A percentile compares a stretch with the other conserved stretches of the same genome.
Evolutionary conservation across 2,329 filamentous ascomycete genomes (phyloP).

Genomic region (Pseudogymnoascus sp.): DNA sequence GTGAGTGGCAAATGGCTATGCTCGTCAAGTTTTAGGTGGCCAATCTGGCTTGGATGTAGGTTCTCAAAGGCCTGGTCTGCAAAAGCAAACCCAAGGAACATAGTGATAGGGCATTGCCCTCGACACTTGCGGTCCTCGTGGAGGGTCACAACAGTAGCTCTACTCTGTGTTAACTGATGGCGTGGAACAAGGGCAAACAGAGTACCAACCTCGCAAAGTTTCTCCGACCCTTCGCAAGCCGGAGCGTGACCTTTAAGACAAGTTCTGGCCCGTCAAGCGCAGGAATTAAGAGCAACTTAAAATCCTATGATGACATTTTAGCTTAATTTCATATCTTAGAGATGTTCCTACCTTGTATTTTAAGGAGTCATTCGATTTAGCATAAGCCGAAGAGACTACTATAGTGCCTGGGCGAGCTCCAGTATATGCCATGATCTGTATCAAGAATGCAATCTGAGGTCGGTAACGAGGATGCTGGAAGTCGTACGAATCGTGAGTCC

Average conservation of each 20-base stretch:
- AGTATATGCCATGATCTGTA: background rate
- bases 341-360: constrained; percentile 5
- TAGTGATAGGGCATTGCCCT: background rate
- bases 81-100: background rate
- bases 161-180: background rate
- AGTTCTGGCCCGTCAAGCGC: background rate
- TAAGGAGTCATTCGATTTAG: constrained; percentile 5
- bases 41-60: background rate
- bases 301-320: background rate
- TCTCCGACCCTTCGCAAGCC: background rate
- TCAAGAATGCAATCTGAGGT: background rate
- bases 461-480: background rate
- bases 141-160: background rate
- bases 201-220: background rate
- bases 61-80: background rate
- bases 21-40: background rate
- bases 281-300: background rate
- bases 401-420: background rate
- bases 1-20: background rate
- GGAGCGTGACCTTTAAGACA: background rate
- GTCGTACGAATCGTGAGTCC: background rate
- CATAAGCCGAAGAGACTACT: constrained; percentile 5
- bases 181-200: background rate
- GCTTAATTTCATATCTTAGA: background rate
- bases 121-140: background rate